These are phyloP conservation scores for Boletus semigastroideus DNA, from an alignment of 1,284 basidiomycete genomes.

Conservation along the genomic window DNA sequence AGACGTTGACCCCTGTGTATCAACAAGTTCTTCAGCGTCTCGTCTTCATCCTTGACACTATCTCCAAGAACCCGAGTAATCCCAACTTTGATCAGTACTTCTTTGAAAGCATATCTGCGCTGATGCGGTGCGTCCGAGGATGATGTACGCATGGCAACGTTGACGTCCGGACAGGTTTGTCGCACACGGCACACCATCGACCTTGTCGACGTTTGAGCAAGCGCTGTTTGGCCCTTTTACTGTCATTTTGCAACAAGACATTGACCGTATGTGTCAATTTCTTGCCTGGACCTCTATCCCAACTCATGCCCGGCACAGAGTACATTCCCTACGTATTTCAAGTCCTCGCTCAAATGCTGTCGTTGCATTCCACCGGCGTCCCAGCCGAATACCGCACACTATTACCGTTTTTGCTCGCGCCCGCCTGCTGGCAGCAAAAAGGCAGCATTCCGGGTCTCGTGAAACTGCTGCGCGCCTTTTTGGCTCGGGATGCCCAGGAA, in stretches of 20 bases:
- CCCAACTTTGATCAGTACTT: slow-evolving; percentile 97
- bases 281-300: neutral
- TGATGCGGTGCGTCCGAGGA: slow-evolving; percentile 65
- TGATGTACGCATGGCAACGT: neutral
- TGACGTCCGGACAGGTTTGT: slow-evolving; percentile 59
- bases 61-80: slow-evolving; percentile 96
- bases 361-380: slow-evolving; percentile 68
- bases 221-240: slow-evolving; percentile 89
- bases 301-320: slow-evolving; percentile 48
- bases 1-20: slow-evolving; percentile 71
- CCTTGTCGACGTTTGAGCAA: slow-evolving; percentile 77
- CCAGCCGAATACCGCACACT: slow-evolving; percentile 81
- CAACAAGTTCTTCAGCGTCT: slow-evolving; percentile 73
- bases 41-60: slow-evolving; percentile 80
- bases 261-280: slow-evolving; percentile 64
- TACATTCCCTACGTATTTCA: slow-evolving; percentile 99
- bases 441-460: slow-evolving; percentile 97
- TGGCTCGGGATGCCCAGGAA: slow-evolving; percentile 66
- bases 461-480: slow-evolving; percentile 83
- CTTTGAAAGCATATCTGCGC: slow-evolving; percentile 92
- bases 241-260: slow-evolving; percentile 86
- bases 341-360: slow-evolving; percentile 93
- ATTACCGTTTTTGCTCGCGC: slow-evolving; percentile 83
- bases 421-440: slow-evolving; percentile 89
- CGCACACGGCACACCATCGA: slow-evolving; percentile 65